Evolutionary conservation across 176 grass and related monocot species (phyloP), one percentile per base, ranked within the genome.

Genomic region (Lolium perenne): DNA sequence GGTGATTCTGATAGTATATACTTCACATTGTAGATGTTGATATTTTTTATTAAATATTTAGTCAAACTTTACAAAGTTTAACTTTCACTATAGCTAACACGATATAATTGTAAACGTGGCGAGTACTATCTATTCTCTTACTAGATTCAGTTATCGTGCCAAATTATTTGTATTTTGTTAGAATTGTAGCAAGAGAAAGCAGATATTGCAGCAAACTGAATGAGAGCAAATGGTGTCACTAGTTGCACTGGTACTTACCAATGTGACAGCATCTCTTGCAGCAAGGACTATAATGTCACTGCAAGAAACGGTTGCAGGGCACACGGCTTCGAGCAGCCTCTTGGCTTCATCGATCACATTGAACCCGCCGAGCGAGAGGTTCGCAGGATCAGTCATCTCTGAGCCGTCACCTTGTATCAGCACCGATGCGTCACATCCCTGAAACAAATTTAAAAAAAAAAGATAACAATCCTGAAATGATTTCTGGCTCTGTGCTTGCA

Each of bases 371-470:
- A 98, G 97, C 0, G 97, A 95, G 3, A 87, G 86, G 87, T 95
- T 98, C 22, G 97, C 97, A 1, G 93, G 97, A 78, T 98, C 97
- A 0, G 79, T 94, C 75, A 92, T 98, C 86, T 98, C 97, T 0
- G 97, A 90, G 17, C 90, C 90, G 16, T 77, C 91, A 38, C 97
- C 97, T 90, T 88, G 81, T 58, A 98, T 61, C 69, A 98, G 23
- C 86, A 98, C 97, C 1, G 97, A 98, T 1, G 85, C 97, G 77
- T 98, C 97, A 8, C 97, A 98, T 43, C 97, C 97, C 97, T 98
- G 83, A 48, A 46, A 91, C 5, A 5, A 43, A 43, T 54, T 21
- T n/a, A n/a, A n/a, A n/a, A n/a, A n/a, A 69, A 74, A 18, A 86
- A 80, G 73, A 23, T 13, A 4, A 20, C 15, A 81, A 54, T 18